Base-by-base conservation (phyloP, 2,329 filamentous ascomycete genomes). In the Aspergillus awamori region DNA sequence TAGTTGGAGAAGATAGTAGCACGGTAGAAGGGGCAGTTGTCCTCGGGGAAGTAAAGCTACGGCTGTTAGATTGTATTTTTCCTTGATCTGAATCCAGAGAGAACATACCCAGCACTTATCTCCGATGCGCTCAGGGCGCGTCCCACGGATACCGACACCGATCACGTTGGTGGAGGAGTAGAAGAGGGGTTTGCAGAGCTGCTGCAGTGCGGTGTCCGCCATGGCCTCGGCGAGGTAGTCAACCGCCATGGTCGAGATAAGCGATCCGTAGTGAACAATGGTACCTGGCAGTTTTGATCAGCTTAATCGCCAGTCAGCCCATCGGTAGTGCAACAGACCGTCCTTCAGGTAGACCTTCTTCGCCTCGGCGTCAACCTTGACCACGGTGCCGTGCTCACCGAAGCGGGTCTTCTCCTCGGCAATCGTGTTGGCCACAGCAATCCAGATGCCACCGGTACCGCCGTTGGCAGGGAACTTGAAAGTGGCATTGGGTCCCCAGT, bases 1-100 rank as follows among this genome's bases (percentile, higher is more conserved):
- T 99, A 99, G 87, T 99, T 99, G 81, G 94, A 98, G 87, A 99
- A 99, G 83, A 99, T 98, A 75, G 20, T 99, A 74, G 95, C 95
- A 71, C 95, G 92, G 86, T 99, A 99, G 86, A 99, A 99, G 76
- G 92, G 93, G 84, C 93, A 97, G 86, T 99, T 90, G 79, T 97
- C 90, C 80, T 99, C 95, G 65, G 95, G 95, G 88, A 98, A 99
- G 87, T 99, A 99, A 68, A 99, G 85, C 89, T 89, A 48, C 6
- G 22, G 1, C 15, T 7, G 57, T 60, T 47, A 61, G 55, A 5
- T 33, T 41, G 10, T 8, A 8, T 20, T 2, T 20, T 2, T 20
- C 20, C 20, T 20, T 20, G 20, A 2, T 20, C 20, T 20, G 20
- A 20, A 20, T 20, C 20, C 20, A 20, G 20, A 20, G 20, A 20